phyloP scores from a whole-genome alignment of 495 filamentous ascomycete species.

The Penicillium samsonianum region DNA sequence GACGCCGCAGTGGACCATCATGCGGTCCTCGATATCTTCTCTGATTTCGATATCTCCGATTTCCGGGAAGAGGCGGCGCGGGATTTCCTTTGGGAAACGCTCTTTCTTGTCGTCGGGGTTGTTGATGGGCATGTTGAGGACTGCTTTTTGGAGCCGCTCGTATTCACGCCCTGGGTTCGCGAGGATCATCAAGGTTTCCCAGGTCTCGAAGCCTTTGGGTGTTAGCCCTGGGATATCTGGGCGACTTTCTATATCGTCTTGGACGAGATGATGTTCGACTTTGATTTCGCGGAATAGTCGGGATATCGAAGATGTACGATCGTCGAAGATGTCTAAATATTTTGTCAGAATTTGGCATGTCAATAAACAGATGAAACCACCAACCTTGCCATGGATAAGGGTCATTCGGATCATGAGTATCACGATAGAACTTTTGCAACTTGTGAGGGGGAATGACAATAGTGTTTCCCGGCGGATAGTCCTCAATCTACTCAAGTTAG shows the following conservation, averaged over 20 bases:
- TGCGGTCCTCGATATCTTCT: constrained; percentile 45
- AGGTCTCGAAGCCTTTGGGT: constrained; percentile 73
- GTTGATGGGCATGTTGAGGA: constrained; percentile 73
- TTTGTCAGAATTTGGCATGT: constrained; percentile 11
- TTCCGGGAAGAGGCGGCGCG: constrained; percentile 69
- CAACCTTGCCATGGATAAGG: constrained; percentile 65
- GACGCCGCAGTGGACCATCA: constrained; percentile 50
- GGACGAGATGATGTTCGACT: constrained; percentile 81
- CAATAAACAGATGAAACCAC: constrained; percentile 13
- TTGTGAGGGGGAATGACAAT: constrained; percentile 82
- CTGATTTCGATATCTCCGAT: constrained; percentile 37
- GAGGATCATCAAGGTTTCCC: constrained; percentile 73
- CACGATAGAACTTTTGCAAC: constrained; percentile 75
- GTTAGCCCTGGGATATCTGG: constrained; percentile 79
- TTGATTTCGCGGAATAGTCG: constrained; percentile 73
- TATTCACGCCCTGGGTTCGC: constrained; percentile 79
- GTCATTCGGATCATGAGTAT: constrained; percentile 62
- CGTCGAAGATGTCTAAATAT: constrained; percentile 53
- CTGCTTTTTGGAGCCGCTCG: constrained; percentile 69
- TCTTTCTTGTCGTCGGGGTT: constrained; percentile 71
- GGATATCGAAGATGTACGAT: constrained; percentile 59
- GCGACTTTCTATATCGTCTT: constrained; percentile 54
- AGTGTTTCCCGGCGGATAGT: constrained; percentile 69
- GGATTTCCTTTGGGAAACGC: constrained; percentile 76
- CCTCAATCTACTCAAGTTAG: constrained; percentile 63